Evolutionary conservation across 352 stramenopile genomes (phyloP), one percentile per base, ranked within the genome.

Genomic region (Phytophthora pinifolia): DNA sequence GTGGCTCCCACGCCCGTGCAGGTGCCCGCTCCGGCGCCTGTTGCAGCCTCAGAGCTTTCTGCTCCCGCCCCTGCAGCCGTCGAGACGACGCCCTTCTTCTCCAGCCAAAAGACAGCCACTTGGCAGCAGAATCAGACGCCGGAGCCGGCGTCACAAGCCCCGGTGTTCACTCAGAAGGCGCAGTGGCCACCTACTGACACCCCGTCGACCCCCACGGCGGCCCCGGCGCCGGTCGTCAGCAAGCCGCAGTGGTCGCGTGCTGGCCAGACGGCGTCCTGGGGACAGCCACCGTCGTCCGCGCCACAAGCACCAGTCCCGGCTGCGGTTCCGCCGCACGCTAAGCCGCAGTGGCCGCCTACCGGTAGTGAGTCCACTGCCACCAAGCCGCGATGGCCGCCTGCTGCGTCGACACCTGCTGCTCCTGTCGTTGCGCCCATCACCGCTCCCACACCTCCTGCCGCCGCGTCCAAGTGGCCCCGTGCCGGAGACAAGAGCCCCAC

Each of bases 301-400:
- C 47, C 72, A 0, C 62, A 80, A 36, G 64, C 66, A 41, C 46
- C 46, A 41, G 7, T 62, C 18, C 62, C 77, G 22, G 42, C 47
- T 20, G 46, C 53, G 14, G 38, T 49, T 32, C 30, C 58, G 6
- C 49, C 57, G 17, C 69, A 75, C 33, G 38, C 36, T 4, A 83
- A 74, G 41, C 32, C 62, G 5, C 69, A 77, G 20, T 80, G 71
- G 71, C 73, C 74, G n/a, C 78, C 78, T 39, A 50, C 59, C 17
- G 69, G 36, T 2, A 67, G 36, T 15, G 53, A 63, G 2, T 17
- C 52, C 17, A 61, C 39, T 32, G 31, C 67, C 9, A 49, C 60
- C 4, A 86, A 81, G 58, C 59, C 72, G 6, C 64, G 76, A 20
- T 86, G 74, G 70, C 64, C 70, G 9, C 63, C 76, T 9, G 51